Evolutionary conservation across 2,329 filamentous ascomycete species (phyloP).

Genomic region (Colletotrichum sp.): DNA sequence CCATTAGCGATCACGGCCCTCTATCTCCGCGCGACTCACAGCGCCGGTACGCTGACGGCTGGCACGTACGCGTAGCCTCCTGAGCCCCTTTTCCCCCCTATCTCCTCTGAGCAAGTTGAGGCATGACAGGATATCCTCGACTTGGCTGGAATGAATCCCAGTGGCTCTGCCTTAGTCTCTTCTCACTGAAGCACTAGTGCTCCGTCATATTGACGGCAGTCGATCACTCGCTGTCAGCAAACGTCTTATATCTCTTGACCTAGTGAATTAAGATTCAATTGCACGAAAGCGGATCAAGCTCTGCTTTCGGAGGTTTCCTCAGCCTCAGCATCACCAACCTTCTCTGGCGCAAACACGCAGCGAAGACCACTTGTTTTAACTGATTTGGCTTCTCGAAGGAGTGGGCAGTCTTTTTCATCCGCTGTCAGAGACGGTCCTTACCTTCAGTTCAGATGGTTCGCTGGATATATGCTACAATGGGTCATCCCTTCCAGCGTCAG

Average conservation of each 20-base stretch:
- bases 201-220: not conserved
- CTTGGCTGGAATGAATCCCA: not conserved
- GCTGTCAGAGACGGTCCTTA: not conserved
- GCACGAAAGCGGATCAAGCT: not conserved
- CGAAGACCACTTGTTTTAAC: not conserved
- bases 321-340: not conserved
- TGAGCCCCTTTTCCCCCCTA: not conserved
- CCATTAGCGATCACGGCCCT: not conserved
- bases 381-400: not conserved
- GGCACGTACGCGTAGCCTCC: not conserved
- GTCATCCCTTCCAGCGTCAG: not conserved
- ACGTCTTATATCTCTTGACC: not conserved
- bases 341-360: not conserved
- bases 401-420: not conserved
- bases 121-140: conserved; percentile 2
- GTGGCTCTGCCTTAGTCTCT: not conserved
- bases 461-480: not conserved
- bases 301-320: not conserved
- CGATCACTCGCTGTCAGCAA: not conserved
- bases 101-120: not conserved
- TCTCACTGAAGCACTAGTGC: not conserved
- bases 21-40: not conserved
- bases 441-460: not conserved
- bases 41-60: not conserved
- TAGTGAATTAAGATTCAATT: not conserved